A percentile compares a stretch with the other conserved stretches of the same genome.
These are phyloP conservation scores for Rhodomyrtus tomentosa DNA, from an alignment of 345 rosid species.

Conservation along the genomic window DNA sequence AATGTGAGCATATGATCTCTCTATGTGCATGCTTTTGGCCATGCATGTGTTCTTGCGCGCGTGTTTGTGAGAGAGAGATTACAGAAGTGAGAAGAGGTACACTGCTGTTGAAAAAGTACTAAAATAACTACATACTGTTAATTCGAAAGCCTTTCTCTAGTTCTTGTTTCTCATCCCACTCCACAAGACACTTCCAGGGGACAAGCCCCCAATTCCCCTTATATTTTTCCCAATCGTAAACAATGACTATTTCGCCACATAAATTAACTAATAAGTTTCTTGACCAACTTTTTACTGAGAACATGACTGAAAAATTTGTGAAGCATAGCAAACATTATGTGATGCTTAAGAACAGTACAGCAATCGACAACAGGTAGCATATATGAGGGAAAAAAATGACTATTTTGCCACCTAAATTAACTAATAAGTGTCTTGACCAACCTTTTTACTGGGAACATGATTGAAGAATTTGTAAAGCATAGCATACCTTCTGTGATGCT, in stretches of 20 bases:
- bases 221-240: background rate
- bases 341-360: slow-evolving; percentile 72
- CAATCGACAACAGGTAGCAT: slow-evolving; percentile 62
- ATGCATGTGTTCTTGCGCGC: background rate
- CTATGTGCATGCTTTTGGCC: background rate
- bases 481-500: slow-evolving; percentile 69
- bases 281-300: background rate
- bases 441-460: background rate
- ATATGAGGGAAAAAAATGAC: slow-evolving; percentile 3
- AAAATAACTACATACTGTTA: background rate
- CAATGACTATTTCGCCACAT: background rate
- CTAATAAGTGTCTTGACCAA: background rate
- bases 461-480: background rate
- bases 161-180: background rate
- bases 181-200: background rate
- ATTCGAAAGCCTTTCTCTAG: background rate
- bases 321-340: slow-evolving; percentile 38
- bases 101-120: background rate
- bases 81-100: background rate
- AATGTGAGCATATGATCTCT: background rate
- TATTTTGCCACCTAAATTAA: background rate
- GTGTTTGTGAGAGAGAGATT: background rate
- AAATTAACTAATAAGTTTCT: background rate
- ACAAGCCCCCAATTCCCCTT: background rate
- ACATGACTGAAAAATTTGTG: background rate